Evolutionary conservation across 139 green algal species (phyloP).

Genomic region (Spirogloea muscicola): DNA sequence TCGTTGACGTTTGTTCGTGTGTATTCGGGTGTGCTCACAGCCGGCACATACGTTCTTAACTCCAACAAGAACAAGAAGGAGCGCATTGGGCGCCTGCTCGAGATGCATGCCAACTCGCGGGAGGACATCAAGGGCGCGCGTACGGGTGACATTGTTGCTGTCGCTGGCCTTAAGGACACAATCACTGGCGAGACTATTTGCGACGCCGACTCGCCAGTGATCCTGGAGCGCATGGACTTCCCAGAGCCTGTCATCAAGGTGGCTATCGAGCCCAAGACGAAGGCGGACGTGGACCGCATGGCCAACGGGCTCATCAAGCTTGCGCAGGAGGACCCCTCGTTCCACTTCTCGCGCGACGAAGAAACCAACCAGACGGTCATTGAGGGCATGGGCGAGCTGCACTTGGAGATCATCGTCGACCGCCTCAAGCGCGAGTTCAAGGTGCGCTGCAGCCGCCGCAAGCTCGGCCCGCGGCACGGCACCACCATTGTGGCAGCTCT

Average conservation of each 20-base stretch:
- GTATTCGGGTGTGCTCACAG: constrained; percentile 74
- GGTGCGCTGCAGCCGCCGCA: no score
- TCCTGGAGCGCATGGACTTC: constrained; percentile 99
- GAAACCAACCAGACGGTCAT: constrained; percentile 95
- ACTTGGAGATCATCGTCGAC: constrained; percentile 99
- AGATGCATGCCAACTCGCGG: constrained; percentile 97
- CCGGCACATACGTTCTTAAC: constrained; percentile 86
- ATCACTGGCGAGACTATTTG: constrained; percentile 95
- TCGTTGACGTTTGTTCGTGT: constrained; percentile 94
- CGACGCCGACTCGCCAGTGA: constrained; percentile 80
- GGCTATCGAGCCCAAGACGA: constrained; percentile 97
- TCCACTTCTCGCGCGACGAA: constrained; percentile 89
- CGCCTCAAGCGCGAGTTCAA: constrained; percentile 96
- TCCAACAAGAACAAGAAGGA: constrained; percentile 95
- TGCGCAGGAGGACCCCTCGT: constrained; percentile 95
- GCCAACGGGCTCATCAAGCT: constrained; percentile 91
- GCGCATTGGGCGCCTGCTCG: constrained; percentile 90
- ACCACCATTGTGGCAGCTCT: no score
- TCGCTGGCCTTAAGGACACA: constrained; percentile 86
- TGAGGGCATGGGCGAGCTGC: constrained; percentile 98
- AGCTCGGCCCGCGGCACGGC: no score
- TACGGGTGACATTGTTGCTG: constrained; percentile 94
- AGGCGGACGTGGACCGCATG: constrained; percentile 97
- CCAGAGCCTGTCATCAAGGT: constrained; percentile 99
- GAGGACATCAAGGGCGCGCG: constrained; percentile 88